Base-by-base conservation (phyloP, 75 land plant genomes). In the Isoetes taiwanensis region DNA sequence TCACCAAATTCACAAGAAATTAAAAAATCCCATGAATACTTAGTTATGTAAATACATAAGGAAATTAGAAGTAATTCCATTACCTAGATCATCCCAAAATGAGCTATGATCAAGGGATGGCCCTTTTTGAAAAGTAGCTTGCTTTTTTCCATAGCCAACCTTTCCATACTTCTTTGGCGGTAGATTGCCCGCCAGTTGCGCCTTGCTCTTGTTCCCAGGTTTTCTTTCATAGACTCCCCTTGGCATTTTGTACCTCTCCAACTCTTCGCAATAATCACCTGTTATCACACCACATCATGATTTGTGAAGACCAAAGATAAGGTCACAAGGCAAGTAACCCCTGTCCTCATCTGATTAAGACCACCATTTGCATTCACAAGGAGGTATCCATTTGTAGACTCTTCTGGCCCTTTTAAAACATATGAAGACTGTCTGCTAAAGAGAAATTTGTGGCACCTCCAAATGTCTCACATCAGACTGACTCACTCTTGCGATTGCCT, bases 271-370 rank as follows among this genome's bases (percentile, higher is more conserved):
- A n/a, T n/a, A n/a, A n/a, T n/a, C n/a, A n/a, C n/a, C n/a, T n/a
- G 4, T 19, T 46, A 46, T 46, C 14, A 37, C 14, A 9, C 38
- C 38, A 37, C 9, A 37, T 37, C 11, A 37, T n/a, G n/a, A 37
- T 37, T 9, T 9, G 14, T 9, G 14, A 37, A 14, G 14, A 37
- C 9, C 38, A 37, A 14, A 37, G 11, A 37, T 9, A 14, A 9
- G 38, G 11, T 6, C 25, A n/a, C n/a, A n/a, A n/a, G n/a, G n/a
- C n/a, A n/a, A n/a, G n/a, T n/a, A n/a, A 90, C 97, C 84, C 97
- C 97, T 74, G 85, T 74, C 69, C 94, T 80, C 97, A 90, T 90
- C 72, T 90, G 94, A 71, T 91, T 91, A 54, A 91, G 62, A 4
- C 95, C 97, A 58, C 97, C 97, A 72, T 91, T 87, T 54, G 97